Conservation (phyloP, 2,329 filamentous ascomycete genomes). For the Myrmaecium sp. region DNA sequence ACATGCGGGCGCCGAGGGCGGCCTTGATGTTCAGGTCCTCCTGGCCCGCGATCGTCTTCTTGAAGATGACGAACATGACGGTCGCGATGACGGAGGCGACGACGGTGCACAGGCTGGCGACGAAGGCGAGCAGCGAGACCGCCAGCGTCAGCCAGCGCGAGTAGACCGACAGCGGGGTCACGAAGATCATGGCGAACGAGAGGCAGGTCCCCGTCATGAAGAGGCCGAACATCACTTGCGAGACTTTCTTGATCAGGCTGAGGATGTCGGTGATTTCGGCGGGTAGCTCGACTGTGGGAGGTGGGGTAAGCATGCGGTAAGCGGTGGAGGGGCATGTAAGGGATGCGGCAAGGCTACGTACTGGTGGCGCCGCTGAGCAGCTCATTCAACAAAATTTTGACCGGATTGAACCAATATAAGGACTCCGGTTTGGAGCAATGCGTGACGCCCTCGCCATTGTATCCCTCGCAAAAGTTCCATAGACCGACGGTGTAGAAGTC, state of each 20-base stretch:
- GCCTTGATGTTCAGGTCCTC: conserved; percentile 61
- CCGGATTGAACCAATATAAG: conserved; percentile 84
- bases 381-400: conserved; percentile 63
- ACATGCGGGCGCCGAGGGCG: conserved; percentile 54
- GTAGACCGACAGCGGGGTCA: conserved; percentile 37
- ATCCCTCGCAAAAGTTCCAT: conserved; percentile 87
- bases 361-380: conserved; percentile 66
- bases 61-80: conserved; percentile 68
- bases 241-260: conserved; percentile 54
- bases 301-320: conserved; percentile 1
- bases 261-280: conserved; percentile 57
- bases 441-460: conserved; percentile 56
- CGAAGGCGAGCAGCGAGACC: conserved; percentile 48
- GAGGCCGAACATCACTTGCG: conserved; percentile 76
- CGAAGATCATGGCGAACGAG: conserved; percentile 54
- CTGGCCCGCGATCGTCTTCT: conserved; percentile 53
- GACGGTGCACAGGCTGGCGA: conserved; percentile 49
- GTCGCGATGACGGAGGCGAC: conserved; percentile 62
- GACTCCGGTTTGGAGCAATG: conserved; percentile 52
- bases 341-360: conserved; percentile 18
- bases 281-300: conserved; percentile 50
- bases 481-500: conserved; percentile 90
- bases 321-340: neutral
- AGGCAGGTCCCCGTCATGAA: conserved; percentile 59
- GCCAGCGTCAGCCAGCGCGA: conserved; percentile 44